Evolutionary conservation across 352 stramenopile genomes (phyloP).

Genomic region (Bremia lactucae): DNA sequence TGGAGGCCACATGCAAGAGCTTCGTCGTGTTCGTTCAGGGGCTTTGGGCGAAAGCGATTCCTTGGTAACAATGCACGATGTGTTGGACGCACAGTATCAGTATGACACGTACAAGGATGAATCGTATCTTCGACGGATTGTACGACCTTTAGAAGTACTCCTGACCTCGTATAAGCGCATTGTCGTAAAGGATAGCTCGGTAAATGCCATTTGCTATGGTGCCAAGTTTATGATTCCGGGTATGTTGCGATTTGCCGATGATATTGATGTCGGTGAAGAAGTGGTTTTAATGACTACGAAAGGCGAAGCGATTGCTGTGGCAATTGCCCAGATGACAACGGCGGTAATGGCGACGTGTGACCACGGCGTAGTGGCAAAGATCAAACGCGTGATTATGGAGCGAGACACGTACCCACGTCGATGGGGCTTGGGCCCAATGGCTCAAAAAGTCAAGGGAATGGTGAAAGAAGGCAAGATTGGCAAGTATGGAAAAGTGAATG

Average conservation of each 20-base stretch:
- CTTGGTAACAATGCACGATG: constrained; percentile 99
- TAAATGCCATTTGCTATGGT: constrained; percentile 99
- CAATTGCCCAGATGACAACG: constrained; percentile 99
- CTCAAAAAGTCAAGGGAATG: constrained; percentile 97
- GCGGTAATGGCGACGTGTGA: constrained; percentile 99
- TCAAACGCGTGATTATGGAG: constrained; percentile 99
- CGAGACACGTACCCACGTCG: constrained; percentile 97
- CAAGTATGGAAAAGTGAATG: constrained; percentile 86
- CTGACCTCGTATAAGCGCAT: constrained; percentile 99
- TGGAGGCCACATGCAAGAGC: constrained; percentile 99
- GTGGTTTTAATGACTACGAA: constrained; percentile 99
- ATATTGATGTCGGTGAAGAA: constrained; percentile 98
- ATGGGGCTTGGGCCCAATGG: constrained; percentile 98
- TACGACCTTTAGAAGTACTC: constrained; percentile 97
- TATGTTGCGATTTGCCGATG: constrained; percentile 97
- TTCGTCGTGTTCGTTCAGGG: constrained; percentile 94
- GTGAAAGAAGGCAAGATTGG: constrained; percentile 90
- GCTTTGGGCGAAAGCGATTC: constrained; percentile 93
- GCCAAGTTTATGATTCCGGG: constrained; percentile 99
- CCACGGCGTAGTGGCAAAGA: constrained; percentile 99
- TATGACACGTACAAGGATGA: constrained; percentile 99
- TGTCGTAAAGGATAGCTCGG: constrained; percentile 99
- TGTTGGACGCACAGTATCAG: constrained; percentile 98
- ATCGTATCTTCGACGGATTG: constrained; percentile 95
- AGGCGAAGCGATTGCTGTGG: constrained; percentile 98